These are phyloP conservation scores for Quercus lobata DNA, from an alignment of 331 rosid species.

Conservation along the genomic window DNA sequence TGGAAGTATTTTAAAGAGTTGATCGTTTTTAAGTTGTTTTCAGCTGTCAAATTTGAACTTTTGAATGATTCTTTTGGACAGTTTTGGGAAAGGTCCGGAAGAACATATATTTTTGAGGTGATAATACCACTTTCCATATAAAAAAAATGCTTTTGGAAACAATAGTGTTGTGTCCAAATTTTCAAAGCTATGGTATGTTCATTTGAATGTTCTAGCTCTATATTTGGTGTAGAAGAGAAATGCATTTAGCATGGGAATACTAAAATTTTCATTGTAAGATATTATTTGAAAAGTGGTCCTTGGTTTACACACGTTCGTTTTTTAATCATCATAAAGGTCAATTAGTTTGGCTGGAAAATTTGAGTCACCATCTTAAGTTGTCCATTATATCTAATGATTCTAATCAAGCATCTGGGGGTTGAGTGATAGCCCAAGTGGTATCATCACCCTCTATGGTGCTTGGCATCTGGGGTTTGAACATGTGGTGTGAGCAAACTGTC, in stretches of 20 bases:
- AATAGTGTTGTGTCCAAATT: neutral
- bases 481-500: no score
- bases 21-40: neutral
- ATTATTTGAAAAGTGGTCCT: neutral
- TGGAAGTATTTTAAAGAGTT: neutral
- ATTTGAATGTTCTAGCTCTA: neutral
- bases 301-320: neutral
- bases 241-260: neutral
- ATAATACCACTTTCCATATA: neutral
- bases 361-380: neutral
- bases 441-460: no score
- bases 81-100: neutral
- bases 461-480: no score
- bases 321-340: neutral
- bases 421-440: no score
- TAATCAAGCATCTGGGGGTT: neutral
- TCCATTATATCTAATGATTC: neutral
- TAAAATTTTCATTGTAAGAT: neutral
- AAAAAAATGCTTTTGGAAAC: neutral
- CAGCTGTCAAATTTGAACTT: neutral
- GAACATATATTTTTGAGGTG: neutral
- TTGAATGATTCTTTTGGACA: neutral
- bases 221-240: neutral
- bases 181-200: neutral
- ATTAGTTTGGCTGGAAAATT: neutral